Base-by-base conservation (phyloP, 2,329 filamentous ascomycete species). In the Hymenoscyphus fructigenus region DNA sequence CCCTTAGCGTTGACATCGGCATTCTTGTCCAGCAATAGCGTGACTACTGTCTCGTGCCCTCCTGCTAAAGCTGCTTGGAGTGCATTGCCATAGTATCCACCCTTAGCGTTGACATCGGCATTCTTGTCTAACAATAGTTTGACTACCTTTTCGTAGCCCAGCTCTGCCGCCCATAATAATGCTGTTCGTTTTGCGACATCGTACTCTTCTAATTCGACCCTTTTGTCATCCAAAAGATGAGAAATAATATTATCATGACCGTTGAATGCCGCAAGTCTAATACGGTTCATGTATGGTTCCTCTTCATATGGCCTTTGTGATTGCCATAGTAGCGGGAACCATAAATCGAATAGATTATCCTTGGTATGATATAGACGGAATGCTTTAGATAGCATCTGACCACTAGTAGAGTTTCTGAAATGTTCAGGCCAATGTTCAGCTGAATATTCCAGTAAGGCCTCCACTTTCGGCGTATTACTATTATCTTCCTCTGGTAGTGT, bases 61-160 rank as follows among this genome's bases (percentile, higher is more conserved):
- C 5, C 47, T 53, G 5, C n/a, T 3, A 15, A 53, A 53, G 47
- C 47, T 20, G 47, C 47, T 20, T 53, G 47, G 47, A 53, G 47
- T 53, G 47, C 47, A 20, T 53, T 53, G 14, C 47, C 5, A 29
- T 29, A 29, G 28, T 29, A 1, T 29, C 28, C 28, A 29, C 28
- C 28, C 5, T 29, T 3, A 29, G 47, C 47, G 47, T 53, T 53
- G 15, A 53, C 47, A 53, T 53, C 4, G 17, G 47, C n/a, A 56
- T 56, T 56, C 53, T 56, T 56, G 53, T 56, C 53, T 6, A 56
- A 23, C 15, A 56, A 56, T 56, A 56, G 23, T 23, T 56, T 56
- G 20, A 56, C 53, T 56, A 56, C 53, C 10, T 5, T 15, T 6
- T 56, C 10, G 28, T 56, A 56, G n/a, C 53, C 28, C 15, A 32